A percentile compares a stretch with the other conserved stretches of the same genome.
Conservation (phyloP, 352 stramenopile genomes). For the Globisporangium nunn region DNA sequence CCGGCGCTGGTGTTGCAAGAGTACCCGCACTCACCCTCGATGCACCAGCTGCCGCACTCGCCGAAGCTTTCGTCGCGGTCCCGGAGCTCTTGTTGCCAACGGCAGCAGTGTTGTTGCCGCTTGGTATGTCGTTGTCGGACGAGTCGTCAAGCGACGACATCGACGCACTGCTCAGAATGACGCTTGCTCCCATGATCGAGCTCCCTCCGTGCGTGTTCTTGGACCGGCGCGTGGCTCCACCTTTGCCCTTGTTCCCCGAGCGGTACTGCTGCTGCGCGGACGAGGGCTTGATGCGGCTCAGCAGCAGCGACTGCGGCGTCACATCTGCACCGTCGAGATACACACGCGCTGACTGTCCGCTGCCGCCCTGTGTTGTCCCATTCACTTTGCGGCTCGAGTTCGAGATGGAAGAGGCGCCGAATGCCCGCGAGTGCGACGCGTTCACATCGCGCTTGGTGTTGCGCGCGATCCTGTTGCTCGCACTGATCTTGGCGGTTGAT, state of each 20-base stretch:
- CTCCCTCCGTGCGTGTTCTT: conserved; percentile 21
- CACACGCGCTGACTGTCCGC: conserved; percentile 39
- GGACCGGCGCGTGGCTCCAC: conserved; percentile 18
- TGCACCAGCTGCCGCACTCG: background rate
- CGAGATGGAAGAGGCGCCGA: conserved; percentile 56
- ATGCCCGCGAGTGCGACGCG: conserved; percentile 41
- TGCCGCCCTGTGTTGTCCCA: conserved; percentile 26
- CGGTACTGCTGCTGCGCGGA: conserved; percentile 21
- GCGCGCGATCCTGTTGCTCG: conserved; percentile 26
- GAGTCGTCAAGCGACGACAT: conserved; percentile 50
- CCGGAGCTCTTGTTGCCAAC: background rate
- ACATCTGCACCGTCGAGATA: conserved; percentile 66
- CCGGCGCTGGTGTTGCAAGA: background rate
- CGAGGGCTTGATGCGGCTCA: conserved; percentile 64
- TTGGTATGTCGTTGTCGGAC: conserved; percentile 26
- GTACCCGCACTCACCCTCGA: conserved; percentile 1
- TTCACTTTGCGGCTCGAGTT: conserved; percentile 65
- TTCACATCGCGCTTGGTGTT: conserved; percentile 41
- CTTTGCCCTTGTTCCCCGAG: conserved; percentile 15
- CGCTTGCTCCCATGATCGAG: conserved; percentile 37
- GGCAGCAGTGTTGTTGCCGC: background rate
- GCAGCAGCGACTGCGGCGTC: conserved; percentile 68
- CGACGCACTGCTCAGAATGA: conserved; percentile 45
- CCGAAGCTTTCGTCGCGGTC: background rate
- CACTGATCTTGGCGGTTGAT: conserved; percentile 30